Evolutionary conservation across 768 basidiomycete species (phyloP), one percentile per base, ranked within the genome.

Genomic region (Amanita rubescens): DNA sequence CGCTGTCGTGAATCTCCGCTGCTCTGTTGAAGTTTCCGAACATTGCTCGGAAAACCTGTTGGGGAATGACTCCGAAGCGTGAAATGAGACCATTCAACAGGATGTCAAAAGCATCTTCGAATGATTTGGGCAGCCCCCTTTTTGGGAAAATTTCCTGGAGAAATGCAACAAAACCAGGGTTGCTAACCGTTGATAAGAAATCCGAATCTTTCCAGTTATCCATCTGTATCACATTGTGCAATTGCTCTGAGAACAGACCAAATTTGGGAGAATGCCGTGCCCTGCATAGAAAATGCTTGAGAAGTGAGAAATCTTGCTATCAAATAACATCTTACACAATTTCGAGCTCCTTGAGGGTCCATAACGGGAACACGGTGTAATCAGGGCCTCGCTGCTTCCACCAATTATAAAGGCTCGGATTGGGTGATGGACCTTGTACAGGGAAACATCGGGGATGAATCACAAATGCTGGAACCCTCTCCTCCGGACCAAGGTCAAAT

Each of bases 291-390:
- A 43, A 43, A 43, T 19, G n/a, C 41, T 43, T 43, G 41, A n/a
- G 41, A 20, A 43, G 19, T 19, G 41, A 43, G 41, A 43, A 43
- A 43, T 7, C 12, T 43, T 43, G 41, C 19, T 17, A 43, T 43
- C n/a, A 43, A 43, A 43, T 43, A 43, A 43, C 41, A 43, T 43
- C 41, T 43, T 43, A 43, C 41, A 12, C 19, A 17, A 17, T 6
- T 17, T 43, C 10, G n/a, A 43, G 41, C 41, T 43, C 41, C 41
- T 43, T 17, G 12, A 43, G 24, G 41, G 41, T 41, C 41, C 41
- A 43, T 43, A 43, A 43, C 12, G 41, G 41, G 41, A 43, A 43
- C 41, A 43, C 41, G 41, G 41, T 43, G 41, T 43, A 43, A 43
- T 11, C 8, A 17, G 41, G 41, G 41, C 41, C 24, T 43, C 19